Evolutionary conservation across 768 basidiomycete genomes (phyloP), one percentile per base, ranked within the genome.

Genomic region (Mycena galopus): DNA sequence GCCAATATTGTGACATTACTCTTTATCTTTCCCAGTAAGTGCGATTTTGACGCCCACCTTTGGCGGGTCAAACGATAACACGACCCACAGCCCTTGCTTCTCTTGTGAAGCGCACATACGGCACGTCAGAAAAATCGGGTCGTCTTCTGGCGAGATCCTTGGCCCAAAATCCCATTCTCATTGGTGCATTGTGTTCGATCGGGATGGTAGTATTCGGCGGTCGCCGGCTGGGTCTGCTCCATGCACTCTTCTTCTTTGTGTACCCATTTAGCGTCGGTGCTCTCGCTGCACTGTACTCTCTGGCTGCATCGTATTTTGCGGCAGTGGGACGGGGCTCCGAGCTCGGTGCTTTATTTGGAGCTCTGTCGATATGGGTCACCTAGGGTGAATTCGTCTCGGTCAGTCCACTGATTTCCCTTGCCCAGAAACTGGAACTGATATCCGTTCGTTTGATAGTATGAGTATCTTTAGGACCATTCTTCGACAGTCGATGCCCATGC

Each of bases 281-380:
- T 1, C 65, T 72, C 1, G 65, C 71, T 21, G 71, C 71, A 0
- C 65, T 72, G 2, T 67, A 72, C 55, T 33, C 71, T 11, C 71
- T 72, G 27, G 65, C 55, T 0, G 71, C 65, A 3, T 67, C 66
- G 4, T 67, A 67, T 7, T 67, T 62, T 30, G 2, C 58, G 50
- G 65, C 59, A 25, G 27, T 67, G 17, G 53, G 44, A 0, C 71
- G 71, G 4, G 14, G 39, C 14, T 4, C 50, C 21, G 65, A 72
- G 27, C 32, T 63, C 11, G 71, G 71, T 3, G 44, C 65, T 0
- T 9, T 72, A 19, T 72, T 72, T 23, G 71, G 71, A 3, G 60
- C 60, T 0, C 27, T 72, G 17, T 56, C 65, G 16, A 67, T 72
- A 2, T 72, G 71, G 71, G 66, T 50, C 2, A 29, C 32, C 7